Conservation (phyloP, 1,284 basidiomycete genomes). For the Nidula niveotomentosa region DNA sequence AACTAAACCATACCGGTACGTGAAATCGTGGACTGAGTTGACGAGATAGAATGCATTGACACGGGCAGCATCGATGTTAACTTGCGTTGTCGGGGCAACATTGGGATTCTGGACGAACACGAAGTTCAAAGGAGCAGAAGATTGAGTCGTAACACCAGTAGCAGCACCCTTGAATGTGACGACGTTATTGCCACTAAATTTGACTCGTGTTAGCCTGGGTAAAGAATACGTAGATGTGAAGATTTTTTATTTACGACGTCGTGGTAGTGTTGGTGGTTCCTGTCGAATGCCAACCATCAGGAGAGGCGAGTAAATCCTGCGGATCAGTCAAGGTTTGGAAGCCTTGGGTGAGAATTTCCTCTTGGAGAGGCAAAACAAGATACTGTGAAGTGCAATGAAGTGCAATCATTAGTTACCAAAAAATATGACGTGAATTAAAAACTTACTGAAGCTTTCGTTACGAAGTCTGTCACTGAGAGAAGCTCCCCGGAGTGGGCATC, state of each 20-base stretch:
- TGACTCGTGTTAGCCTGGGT: too few species aligned
- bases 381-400: constrained; percentile 29
- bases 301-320: constrained; percentile 37
- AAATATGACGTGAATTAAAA: too few species aligned
- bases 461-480: constrained; percentile 46
- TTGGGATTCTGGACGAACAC: constrained; percentile 29
- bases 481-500: constrained; percentile 51
- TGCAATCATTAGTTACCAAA: background rate
- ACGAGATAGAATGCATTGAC: constrained; percentile 50
- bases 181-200: constrained; percentile 36
- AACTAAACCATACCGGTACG: constrained; percentile 28
- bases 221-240: too few species aligned
- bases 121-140: constrained; percentile 31
- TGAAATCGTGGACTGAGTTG: constrained; percentile 46
- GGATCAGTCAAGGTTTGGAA: constrained; percentile 40
- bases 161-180: constrained; percentile 29
- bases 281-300: constrained; percentile 47
- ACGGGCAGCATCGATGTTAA: constrained; percentile 42
- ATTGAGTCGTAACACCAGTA: constrained; percentile 26
- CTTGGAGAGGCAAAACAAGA: constrained; percentile 41
- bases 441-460: constrained; percentile 33
- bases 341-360: constrained; percentile 37
- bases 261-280: constrained; percentile 15
- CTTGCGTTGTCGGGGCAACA: constrained; percentile 20
- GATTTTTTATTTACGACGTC: too few species aligned